Percentiles rank a stretch among this genome's conserved stretches.
These are phyloP conservation scores for Mycena metata DNA, from an alignment of 768 basidiomycete species.

Conservation along the genomic window DNA sequence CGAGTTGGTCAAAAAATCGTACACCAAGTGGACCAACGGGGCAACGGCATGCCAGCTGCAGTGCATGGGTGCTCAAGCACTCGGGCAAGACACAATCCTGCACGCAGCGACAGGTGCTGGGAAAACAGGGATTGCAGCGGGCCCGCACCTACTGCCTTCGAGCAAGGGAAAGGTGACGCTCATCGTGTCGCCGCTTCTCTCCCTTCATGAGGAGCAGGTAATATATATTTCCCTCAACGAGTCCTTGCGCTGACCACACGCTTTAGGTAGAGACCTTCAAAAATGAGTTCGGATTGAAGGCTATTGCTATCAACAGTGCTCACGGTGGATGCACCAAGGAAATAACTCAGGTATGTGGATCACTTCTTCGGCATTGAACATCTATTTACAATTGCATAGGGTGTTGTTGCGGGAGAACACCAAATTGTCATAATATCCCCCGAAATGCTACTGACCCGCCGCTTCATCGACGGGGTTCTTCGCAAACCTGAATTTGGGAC, in stretches of 20 bases:
- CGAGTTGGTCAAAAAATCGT: neutral
- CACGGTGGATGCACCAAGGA: constrained; percentile 25
- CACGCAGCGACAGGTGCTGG: constrained; percentile 24
- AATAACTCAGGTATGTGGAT: neutral
- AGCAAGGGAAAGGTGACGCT: constrained; percentile 26
- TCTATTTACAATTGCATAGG: neutral
- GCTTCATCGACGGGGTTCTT: constrained; percentile 22
- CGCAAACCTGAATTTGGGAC: constrained; percentile 21
- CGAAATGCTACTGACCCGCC: constrained; percentile 18
- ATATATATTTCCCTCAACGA: too few relatives aligned
- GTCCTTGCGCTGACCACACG: too few relatives aligned
- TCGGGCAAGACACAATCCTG: neutral
- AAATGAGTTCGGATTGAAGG: constrained; percentile 19
- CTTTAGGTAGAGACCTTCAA: constrained; percentile 12
- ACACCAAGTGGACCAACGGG: constrained; percentile 15
- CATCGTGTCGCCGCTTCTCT: constrained; percentile 8
- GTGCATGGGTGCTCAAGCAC: constrained; percentile 9
- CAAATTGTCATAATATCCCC: constrained; percentile 22
- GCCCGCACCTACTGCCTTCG: constrained; percentile 23
- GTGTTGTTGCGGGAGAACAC: constrained; percentile 8
- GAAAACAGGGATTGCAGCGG: constrained; percentile 28
- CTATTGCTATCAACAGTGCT: constrained; percentile 23
- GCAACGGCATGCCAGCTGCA: neutral
- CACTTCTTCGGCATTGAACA: neutral
- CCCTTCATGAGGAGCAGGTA: constrained; percentile 30